These are phyloP conservation scores for Hemileia vastatrix DNA, from an alignment of 1,284 basidiomycete species.

Conservation along the genomic window DNA sequence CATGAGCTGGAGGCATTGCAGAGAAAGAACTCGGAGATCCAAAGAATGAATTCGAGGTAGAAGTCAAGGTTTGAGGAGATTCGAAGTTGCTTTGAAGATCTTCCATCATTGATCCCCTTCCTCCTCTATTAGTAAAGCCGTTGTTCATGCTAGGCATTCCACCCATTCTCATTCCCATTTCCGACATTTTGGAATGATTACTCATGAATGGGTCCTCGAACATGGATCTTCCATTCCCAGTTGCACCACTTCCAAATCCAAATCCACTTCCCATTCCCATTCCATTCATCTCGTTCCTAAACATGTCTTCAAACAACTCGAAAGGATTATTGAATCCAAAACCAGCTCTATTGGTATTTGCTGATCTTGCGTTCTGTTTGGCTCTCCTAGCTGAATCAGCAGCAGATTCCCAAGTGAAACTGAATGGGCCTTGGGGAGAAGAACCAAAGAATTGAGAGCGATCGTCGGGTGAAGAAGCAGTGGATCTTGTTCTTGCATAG, in stretches of 20 bases:
- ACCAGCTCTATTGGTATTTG: conserved; percentile 31
- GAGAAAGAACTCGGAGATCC: no score
- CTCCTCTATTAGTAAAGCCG: no score
- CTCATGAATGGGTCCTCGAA: conserved; percentile 30
- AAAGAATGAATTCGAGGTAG: no score
- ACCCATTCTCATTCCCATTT: conserved; percentile 25
- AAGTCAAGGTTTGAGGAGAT: no score
- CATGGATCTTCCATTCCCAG: background rate
- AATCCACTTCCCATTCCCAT: background rate
- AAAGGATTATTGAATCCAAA: conserved; percentile 31
- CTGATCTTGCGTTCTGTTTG: conserved; percentile 26
- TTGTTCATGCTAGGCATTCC: no score
- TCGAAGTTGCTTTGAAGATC: no score
- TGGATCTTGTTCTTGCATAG: no score
- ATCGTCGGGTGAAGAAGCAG: background rate
- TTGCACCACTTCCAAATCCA: background rate
- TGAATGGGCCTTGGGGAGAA: conserved; percentile 31
- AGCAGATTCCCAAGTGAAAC: conserved; percentile 37
- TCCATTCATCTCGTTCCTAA: conserved; percentile 26
- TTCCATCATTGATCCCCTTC: no score
- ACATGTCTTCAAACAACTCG: conserved; percentile 40
- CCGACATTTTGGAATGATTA: conserved; percentile 32
- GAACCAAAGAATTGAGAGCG: conserved; percentile 25
- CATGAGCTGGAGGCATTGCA: no score
- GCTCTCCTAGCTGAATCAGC: conserved; percentile 37